Evolutionary conservation across 2,329 filamentous ascomycete genomes (phyloP).

Genomic region (Pyricularia pennisetigena): DNA sequence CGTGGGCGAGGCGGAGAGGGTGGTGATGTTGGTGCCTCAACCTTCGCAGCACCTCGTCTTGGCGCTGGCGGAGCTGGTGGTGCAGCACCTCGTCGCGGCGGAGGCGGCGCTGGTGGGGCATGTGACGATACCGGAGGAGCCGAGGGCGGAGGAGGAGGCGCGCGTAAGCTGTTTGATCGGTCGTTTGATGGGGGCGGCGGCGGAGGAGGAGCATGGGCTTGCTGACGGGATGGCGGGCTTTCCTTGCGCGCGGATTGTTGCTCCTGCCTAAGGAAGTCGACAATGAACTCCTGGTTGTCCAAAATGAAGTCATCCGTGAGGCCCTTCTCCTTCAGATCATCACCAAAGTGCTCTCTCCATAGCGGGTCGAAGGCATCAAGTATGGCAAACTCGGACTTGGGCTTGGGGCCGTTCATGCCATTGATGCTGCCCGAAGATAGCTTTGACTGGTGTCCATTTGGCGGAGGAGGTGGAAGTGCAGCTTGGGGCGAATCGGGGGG

Average conservation of each 20-base stretch:
- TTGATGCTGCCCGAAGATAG: slow-evolving; percentile 33
- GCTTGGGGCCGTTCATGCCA: slow-evolving; percentile 17
- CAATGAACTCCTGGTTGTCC: slow-evolving; percentile 60
- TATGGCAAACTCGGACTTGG: slow-evolving; percentile 46
- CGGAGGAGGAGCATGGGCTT: slow-evolving; percentile 12
- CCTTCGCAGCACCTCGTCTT: slow-evolving; percentile 45
- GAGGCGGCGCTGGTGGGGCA: slow-evolving; percentile 32
- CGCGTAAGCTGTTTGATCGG: slow-evolving; percentile 13
- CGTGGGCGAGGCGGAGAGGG: slow-evolving; percentile 60
- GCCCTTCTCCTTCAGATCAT: slow-evolving; percentile 52
- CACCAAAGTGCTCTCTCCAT: slow-evolving; percentile 57
- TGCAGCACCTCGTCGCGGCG: slow-evolving; percentile 23
- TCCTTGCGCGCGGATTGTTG: slow-evolving; percentile 26
- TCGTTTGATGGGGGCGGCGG: slow-evolving; percentile 19
- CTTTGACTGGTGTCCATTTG: slow-evolving; percentile 20
- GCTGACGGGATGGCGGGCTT: slow-evolving; percentile 8
- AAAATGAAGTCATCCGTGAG: slow-evolving; percentile 57
- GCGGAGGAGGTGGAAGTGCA: slow-evolving; percentile 21
- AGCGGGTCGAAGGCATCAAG: slow-evolving; percentile 55
- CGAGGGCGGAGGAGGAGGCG: slow-evolving; percentile 25
- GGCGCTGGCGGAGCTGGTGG: slow-evolving; percentile 50
- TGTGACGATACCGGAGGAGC: slow-evolving; percentile 12
- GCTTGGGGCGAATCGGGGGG: slow-evolving; percentile 46
- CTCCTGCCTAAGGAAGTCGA: slow-evolving; percentile 52
- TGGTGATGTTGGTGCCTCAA: slow-evolving; percentile 44